These are phyloP conservation scores for Beauveria australis DNA, from an alignment of 2,329 filamentous ascomycete genomes.

Conservation along the genomic window DNA sequence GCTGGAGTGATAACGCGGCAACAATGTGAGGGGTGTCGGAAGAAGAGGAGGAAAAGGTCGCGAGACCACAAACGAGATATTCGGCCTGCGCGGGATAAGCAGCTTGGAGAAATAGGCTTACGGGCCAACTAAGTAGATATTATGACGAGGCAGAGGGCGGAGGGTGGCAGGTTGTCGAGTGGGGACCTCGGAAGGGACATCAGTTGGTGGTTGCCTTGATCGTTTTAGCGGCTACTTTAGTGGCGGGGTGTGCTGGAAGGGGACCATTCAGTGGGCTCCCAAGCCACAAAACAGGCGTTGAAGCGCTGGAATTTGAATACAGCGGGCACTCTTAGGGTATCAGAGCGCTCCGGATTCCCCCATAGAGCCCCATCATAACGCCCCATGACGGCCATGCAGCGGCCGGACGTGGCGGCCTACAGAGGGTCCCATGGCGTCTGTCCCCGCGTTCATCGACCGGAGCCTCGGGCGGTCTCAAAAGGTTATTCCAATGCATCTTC, in stretches of 20 bases:
- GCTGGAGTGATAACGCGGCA: neutral
- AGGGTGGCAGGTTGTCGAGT: neutral
- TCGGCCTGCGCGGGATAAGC: neutral
- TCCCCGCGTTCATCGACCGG: slow-evolving; percentile 7
- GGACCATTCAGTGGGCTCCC: no score
- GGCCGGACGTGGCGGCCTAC: neutral
- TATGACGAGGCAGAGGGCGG: neutral
- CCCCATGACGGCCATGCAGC: neutral
- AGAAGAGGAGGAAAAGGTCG: neutral
- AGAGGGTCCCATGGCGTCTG: neutral
- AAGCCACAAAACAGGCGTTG: neutral
- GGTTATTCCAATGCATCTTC: neutral
- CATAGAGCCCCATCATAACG: neutral
- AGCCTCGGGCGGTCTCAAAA: slow-evolving; percentile 8
- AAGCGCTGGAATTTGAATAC: neutral
- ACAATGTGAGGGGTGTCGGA: neutral
- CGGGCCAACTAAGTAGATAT: neutral
- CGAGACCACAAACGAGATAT: neutral
- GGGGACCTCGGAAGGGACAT: neutral
- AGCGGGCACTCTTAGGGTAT: neutral
- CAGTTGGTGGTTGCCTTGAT: neutral
- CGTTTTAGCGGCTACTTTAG: neutral
- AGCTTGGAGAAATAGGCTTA: neutral
- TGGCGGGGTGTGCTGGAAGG: neutral
- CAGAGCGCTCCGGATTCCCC: neutral